These are phyloP conservation scores for Phytophthora rubi DNA, from an alignment of 352 stramenopile species.

Conservation along the genomic window DNA sequence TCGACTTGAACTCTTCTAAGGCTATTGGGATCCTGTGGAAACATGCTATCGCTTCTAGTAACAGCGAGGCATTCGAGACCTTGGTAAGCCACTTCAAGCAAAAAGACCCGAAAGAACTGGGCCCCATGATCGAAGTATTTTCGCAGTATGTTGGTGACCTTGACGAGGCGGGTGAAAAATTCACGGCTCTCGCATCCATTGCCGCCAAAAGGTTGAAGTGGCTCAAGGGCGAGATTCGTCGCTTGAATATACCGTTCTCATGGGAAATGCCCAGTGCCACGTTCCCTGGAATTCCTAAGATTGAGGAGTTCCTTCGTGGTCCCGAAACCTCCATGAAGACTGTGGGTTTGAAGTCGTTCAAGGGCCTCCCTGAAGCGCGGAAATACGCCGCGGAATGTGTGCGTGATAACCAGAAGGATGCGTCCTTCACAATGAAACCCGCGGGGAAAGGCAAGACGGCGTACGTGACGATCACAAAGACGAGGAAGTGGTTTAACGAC, in stretches of 20 bases:
- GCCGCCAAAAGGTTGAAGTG: slow-evolving; percentile 1
- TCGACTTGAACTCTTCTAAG: background rate
- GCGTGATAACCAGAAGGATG: background rate
- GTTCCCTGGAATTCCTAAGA: background rate
- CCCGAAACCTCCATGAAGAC: slow-evolving; percentile 5
- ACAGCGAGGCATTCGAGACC: background rate
- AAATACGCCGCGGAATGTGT: background rate
- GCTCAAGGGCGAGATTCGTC: slow-evolving; percentile 4
- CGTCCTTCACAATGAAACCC: slow-evolving; percentile 7
- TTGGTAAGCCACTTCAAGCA: slow-evolving; percentile 1
- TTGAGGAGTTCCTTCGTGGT: slow-evolving; percentile 21
- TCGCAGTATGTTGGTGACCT: slow-evolving; percentile 3
- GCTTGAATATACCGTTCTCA: slow-evolving; percentile 7
- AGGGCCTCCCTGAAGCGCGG: background rate
- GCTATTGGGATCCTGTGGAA: slow-evolving; percentile 16
- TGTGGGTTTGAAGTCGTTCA: background rate
- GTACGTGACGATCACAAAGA: slow-evolving; percentile 8
- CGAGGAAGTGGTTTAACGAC: background rate
- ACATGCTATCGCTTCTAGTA: background rate
- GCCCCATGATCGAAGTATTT: slow-evolving; percentile 1
- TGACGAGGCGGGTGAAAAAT: background rate
- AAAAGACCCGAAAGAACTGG: slow-evolving; percentile 2
- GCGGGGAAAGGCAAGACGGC: background rate
- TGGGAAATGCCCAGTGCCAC: slow-evolving; percentile 19
- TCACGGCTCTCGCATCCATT: background rate